These are phyloP conservation scores for Pleurotus tuber-regium DNA, from an alignment of 768 basidiomycete genomes.

Conservation along the genomic window DNA sequence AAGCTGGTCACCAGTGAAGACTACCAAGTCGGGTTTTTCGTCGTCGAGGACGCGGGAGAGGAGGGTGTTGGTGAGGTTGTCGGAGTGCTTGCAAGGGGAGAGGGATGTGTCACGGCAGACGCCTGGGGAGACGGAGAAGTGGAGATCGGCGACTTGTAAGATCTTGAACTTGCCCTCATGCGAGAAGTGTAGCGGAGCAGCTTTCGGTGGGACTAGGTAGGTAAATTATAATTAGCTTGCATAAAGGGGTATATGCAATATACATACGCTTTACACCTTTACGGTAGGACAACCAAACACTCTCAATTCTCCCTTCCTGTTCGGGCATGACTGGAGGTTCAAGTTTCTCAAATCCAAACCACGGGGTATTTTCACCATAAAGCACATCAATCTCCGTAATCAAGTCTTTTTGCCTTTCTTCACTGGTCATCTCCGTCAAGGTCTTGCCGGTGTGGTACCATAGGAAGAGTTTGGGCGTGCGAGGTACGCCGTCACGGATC, in stretches of 20 bases:
- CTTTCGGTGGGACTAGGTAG: slow-evolving; percentile 58
- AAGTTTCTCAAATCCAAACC: slow-evolving; percentile 84
- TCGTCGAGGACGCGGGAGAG: slow-evolving; percentile 67
- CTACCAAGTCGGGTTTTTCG: slow-evolving; percentile 88
- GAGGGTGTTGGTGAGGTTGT: slow-evolving; percentile 76
- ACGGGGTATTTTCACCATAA: slow-evolving; percentile 80
- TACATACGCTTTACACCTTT: slow-evolving; percentile 71
- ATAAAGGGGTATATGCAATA: too few species aligned
- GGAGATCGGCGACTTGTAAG: slow-evolving; percentile 89
- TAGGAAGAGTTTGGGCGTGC: slow-evolving; percentile 56
- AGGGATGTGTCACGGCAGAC: slow-evolving; percentile 72
- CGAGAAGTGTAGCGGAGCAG: slow-evolving; percentile 82
- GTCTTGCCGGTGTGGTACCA: slow-evolving; percentile 81
- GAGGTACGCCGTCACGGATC: slow-evolving; percentile 58
- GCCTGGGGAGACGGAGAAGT: slow-evolving; percentile 83
- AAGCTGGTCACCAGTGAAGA: slow-evolving; percentile 92
- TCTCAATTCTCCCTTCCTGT: slow-evolving; percentile 37
- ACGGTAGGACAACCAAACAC: slow-evolving; percentile 66
- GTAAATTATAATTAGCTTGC: slow-evolving; percentile 4
- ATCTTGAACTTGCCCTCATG: slow-evolving; percentile 84
- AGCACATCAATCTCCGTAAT: slow-evolving; percentile 93
- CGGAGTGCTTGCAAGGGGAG: slow-evolving; percentile 58
- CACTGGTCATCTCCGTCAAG: slow-evolving; percentile 53
- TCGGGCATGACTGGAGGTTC: slow-evolving; percentile 54
- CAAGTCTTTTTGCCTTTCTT: slow-evolving; percentile 51